These are phyloP conservation scores for Delphinella strobiligena DNA, from an alignment of 2,329 filamentous ascomycete genomes.

Conservation along the genomic window DNA sequence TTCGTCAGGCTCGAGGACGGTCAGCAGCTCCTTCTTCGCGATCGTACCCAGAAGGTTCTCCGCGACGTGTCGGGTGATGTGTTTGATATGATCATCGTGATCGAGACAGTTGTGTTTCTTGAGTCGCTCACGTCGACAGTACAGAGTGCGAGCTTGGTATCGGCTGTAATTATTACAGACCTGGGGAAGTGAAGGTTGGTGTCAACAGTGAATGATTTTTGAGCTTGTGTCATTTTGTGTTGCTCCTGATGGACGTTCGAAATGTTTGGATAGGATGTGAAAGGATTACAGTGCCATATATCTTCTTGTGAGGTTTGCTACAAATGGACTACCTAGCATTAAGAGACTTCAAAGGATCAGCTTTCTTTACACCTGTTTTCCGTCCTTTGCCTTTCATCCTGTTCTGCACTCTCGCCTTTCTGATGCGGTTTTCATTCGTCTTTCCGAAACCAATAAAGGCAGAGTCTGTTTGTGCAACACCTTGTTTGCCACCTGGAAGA, in stretches of 20 bases:
- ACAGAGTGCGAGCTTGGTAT: neutral
- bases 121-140: neutral
- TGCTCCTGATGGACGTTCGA: neutral
- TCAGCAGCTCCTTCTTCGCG: neutral
- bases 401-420: conserved; percentile 29
- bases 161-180: neutral
- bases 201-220: neutral
- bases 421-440: conserved; percentile 37
- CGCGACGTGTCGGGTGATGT: neutral
- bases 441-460: conserved; percentile 62
- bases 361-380: conserved; percentile 52
- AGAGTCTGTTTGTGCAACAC: conserved; percentile 54
- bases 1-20: neutral
- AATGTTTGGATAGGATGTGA: neutral
- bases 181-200: neutral
- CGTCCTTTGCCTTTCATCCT: conserved; percentile 37
- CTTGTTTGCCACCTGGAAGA: conserved; percentile 61
- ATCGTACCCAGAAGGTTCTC: neutral
- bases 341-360: conserved; percentile 62
- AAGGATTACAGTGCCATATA: neutral
- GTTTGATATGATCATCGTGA: neutral
- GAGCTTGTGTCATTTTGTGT: neutral
- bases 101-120: neutral
- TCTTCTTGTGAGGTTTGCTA: neutral
- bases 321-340: conserved; percentile 3